These are phyloP conservation scores for Aspergillus sclerotiicarbonarius DNA, from an alignment of 495 filamentous ascomycete species.

Conservation along the genomic window DNA sequence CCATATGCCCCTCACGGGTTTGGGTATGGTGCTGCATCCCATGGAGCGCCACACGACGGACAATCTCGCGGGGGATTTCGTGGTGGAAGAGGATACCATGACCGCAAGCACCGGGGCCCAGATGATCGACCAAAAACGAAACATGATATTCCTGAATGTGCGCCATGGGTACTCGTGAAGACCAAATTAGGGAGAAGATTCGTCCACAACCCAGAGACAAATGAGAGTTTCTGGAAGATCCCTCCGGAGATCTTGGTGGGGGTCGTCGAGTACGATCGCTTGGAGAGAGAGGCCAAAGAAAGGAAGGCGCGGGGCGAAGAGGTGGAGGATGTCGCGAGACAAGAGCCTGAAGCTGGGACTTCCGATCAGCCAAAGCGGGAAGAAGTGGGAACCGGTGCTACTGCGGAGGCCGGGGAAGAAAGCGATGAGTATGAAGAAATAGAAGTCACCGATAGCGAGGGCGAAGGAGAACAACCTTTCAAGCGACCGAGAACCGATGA, in stretches of 20 bases:
- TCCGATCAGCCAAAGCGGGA: slow-evolving; percentile 4
- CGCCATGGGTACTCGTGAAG: slow-evolving; percentile 89
- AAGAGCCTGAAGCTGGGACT: slow-evolving; percentile 3
- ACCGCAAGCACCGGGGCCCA: slow-evolving; percentile 57
- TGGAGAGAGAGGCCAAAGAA: slow-evolving; percentile 51
- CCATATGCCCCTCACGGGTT: slow-evolving; percentile 37
- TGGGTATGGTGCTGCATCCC: slow-evolving; percentile 15
- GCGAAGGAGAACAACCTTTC: slow-evolving; percentile 50
- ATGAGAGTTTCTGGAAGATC: slow-evolving; percentile 90
- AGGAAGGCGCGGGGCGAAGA: slow-evolving; percentile 40
- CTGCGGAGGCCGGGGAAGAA: slow-evolving; percentile 29
- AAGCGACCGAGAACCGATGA: slow-evolving; percentile 70
- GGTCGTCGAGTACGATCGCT: slow-evolving; percentile 67
- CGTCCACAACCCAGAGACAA: slow-evolving; percentile 77
- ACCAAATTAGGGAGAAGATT: slow-evolving; percentile 87
- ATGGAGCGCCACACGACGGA: slow-evolving; percentile 21
- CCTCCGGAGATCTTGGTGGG: slow-evolving; percentile 79
- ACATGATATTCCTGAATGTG: slow-evolving; percentile 71
- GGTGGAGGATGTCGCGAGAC: slow-evolving; percentile 26
- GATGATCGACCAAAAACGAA: slow-evolving; percentile 80
- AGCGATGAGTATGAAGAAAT: slow-evolving; percentile 84
- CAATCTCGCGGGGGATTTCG: slow-evolving; percentile 41
- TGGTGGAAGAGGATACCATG: slow-evolving; percentile 51
- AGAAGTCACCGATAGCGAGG: slow-evolving; percentile 74
- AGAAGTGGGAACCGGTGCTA: slow-evolving; percentile 8